Percentiles rank a stretch among this genome's conserved stretches.
Conservation (phyloP, 169 alveolate genomes). For the Plasmodium malariae region DNA sequence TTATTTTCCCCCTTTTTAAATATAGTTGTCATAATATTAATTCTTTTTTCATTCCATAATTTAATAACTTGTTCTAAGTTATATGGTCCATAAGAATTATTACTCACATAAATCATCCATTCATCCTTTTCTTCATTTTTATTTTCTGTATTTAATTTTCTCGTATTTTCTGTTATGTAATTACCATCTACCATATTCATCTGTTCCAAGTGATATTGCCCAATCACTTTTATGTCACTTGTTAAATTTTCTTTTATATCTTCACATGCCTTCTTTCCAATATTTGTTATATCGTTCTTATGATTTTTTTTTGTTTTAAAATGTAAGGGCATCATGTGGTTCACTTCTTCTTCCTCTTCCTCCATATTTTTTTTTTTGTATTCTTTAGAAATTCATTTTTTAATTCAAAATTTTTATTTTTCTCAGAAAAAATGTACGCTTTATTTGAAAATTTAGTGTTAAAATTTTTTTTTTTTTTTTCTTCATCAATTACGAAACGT, state of each 20-base stretch:
- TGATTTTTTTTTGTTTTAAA: neutral
- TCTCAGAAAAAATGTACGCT: too few species aligned
- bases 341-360: neutral
- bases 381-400: slow-evolving; percentile 11
- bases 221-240: neutral
- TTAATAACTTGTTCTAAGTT: slow-evolving; percentile 41
- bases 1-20: slow-evolving; percentile 71
- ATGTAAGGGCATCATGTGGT: neutral
- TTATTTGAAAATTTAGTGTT: too few species aligned
- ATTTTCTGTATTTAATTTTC: neutral
- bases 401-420: neutral
- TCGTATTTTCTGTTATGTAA: neutral
- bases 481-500: too few species aligned
- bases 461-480: too few species aligned
- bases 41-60: slow-evolving; percentile 65
- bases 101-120: slow-evolving; percentile 52
- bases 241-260: neutral
- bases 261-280: too few species aligned
- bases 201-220: neutral
- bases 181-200: neutral
- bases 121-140: slow-evolving; percentile 17
- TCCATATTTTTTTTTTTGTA: slow-evolving; percentile 14
- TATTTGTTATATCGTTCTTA: neutral
- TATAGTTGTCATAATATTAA: slow-evolving; percentile 57
- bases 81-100: slow-evolving; percentile 69